phyloP scores from a whole-genome alignment of 805 yeast genomes.

The Debaryomyces prosopidis region DNA sequence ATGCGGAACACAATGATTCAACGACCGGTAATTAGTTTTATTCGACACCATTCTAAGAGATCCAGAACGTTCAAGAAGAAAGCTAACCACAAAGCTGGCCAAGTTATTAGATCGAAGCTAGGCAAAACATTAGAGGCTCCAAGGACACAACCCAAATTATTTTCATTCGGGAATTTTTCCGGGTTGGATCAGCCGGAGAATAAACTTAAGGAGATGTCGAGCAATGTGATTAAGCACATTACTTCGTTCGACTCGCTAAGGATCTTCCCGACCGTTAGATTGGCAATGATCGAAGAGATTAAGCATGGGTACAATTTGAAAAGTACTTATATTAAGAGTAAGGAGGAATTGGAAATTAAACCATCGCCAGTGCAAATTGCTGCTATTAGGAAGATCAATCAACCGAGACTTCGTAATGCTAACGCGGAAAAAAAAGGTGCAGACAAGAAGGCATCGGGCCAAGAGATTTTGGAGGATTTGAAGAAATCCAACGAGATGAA shows the following conservation, averaged over 20 bases:
- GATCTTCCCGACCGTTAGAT: constrained; percentile 66
- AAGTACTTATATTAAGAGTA: constrained; percentile 30
- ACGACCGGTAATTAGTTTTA: neutral
- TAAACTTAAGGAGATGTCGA: constrained; percentile 36
- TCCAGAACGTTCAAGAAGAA: constrained; percentile 1
- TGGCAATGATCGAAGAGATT: constrained; percentile 57
- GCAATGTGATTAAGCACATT: constrained; percentile 43
- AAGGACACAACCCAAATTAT: constrained; percentile 7
- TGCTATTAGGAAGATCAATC: constrained; percentile 58
- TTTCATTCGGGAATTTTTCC: constrained; percentile 48
- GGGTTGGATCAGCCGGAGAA: constrained; percentile 44
- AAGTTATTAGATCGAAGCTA: constrained; percentile 1
- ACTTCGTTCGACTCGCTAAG: constrained; percentile 65
- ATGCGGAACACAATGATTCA: neutral
- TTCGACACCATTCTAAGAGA: neutral
- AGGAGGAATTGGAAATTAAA: constrained; percentile 35
- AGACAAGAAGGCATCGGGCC: constrained; percentile 15
- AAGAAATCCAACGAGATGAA: constrained; percentile 28
- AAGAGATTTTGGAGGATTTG: constrained; percentile 25
- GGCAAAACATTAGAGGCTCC: constrained; percentile 7
- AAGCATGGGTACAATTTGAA: constrained; percentile 33
- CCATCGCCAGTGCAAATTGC: constrained; percentile 86
- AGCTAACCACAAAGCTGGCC: constrained; percentile 1
- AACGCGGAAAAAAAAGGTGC: constrained; percentile 21
- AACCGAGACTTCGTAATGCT: constrained; percentile 34